phyloP scores from a whole-genome alignment of 1,284 basidiomycete species.

The Marasmius oreades region DNA sequence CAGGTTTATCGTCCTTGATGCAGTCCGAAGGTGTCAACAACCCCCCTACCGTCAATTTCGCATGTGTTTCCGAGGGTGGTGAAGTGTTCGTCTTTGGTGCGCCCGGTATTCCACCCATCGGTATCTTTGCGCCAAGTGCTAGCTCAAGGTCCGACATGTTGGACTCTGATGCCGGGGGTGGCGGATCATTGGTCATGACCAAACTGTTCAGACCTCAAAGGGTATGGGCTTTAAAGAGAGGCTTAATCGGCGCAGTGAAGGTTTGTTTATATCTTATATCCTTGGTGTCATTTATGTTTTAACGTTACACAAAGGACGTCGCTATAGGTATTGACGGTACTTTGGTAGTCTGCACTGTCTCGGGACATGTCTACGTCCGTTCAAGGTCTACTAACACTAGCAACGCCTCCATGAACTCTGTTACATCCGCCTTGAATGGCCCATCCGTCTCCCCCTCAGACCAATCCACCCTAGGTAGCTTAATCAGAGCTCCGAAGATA shows the following conservation, averaged over 20 bases:
- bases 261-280: constrained; percentile 32
- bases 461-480: background rate
- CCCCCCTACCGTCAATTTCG: constrained; percentile 43
- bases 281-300: background rate
- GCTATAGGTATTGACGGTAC: constrained; percentile 87
- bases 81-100: constrained; percentile 88
- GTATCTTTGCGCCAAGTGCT: background rate
- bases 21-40: background rate
- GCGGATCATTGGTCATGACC: constrained; percentile 20
- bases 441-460: background rate
- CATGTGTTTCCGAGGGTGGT: constrained; percentile 82
- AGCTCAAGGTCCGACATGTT: constrained; percentile 25
- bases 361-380: constrained; percentile 91
- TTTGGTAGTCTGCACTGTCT: constrained; percentile 90
- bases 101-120: constrained; percentile 22
- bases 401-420: background rate
- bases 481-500: constrained; percentile 11
- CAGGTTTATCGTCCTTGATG: constrained; percentile 1
- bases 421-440: background rate
- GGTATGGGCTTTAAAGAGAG: constrained; percentile 85
- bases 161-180: constrained; percentile 17
- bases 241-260: constrained; percentile 78
- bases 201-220: constrained; percentile 73
- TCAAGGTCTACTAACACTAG: constrained; percentile 48
- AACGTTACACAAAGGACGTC: constrained; percentile 59